These are phyloP conservation scores for Chloromonas sp. DNA, from an alignment of 163 green algal genomes.

Conservation along the genomic window DNA sequence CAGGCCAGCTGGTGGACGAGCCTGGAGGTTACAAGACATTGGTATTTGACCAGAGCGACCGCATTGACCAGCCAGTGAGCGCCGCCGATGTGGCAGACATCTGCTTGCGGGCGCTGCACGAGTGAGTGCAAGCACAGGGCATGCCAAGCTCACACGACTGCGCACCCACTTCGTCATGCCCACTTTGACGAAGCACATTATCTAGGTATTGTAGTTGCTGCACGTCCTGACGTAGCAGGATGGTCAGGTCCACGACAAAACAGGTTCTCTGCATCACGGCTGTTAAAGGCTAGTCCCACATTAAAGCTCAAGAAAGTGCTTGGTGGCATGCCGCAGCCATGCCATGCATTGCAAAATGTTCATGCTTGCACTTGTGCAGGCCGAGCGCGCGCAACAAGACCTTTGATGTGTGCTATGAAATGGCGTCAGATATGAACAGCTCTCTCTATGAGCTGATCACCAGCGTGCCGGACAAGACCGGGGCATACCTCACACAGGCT, in stretches of 20 bases:
- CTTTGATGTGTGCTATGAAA: conserved; percentile 94
- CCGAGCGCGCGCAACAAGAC: conserved; percentile 79
- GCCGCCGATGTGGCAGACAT: conserved; percentile 96
- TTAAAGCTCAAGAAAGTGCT: too few species aligned
- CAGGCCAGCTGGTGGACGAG: conserved; percentile 73
- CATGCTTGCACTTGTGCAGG: background rate
- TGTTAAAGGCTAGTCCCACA: too few species aligned
- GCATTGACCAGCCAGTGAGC: conserved; percentile 76
- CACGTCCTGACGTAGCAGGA: background rate
- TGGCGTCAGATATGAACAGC: conserved; percentile 43
- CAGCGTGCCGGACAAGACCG: conserved; percentile 65
- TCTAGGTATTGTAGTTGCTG: background rate
- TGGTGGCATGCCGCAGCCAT: too few species aligned
- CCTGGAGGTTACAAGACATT: conserved; percentile 91
- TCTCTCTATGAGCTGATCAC: conserved; percentile 71
- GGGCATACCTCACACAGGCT: conserved; percentile 85
- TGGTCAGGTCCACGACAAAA: background rate
- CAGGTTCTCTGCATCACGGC: background rate
- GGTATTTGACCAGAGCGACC: conserved; percentile 92
- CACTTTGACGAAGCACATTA: background rate
- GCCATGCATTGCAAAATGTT: too few species aligned
- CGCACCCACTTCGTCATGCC: too few species aligned
- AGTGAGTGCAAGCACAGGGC: conserved; percentile 54
- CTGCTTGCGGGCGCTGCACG: conserved; percentile 84
- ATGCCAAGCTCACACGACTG: background rate